A percentile compares a stretch with the other conserved stretches of the same genome.
phyloP scores from a whole-genome alignment of 345 rosid species.

The Arabidopsis arenosa region DNA sequence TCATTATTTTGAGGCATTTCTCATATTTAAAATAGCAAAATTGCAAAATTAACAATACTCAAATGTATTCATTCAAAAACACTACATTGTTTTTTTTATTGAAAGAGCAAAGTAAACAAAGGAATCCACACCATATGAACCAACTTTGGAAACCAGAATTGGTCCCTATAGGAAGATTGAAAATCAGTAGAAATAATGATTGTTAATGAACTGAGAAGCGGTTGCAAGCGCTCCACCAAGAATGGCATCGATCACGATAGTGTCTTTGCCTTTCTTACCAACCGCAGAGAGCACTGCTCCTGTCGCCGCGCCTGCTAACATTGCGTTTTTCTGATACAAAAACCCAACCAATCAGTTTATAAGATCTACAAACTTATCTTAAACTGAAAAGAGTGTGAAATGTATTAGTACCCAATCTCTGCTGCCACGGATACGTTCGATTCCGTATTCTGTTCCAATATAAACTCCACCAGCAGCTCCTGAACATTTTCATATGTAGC shows the following conservation, averaged over 20 bases:
- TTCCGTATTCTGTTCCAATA: slow-evolving; percentile 75
- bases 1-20: background rate
- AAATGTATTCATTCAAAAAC: slow-evolving; percentile 20
- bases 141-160: slow-evolving; percentile 16
- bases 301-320: slow-evolving; percentile 82
- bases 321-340: slow-evolving; percentile 76
- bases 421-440: slow-evolving; percentile 72
- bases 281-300: slow-evolving; percentile 74
- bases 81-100: slow-evolving; percentile 22
- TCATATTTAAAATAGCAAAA: background rate
- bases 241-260: slow-evolving; percentile 64
- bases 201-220: slow-evolving; percentile 73
- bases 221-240: slow-evolving; percentile 84
- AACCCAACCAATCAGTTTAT: background rate
- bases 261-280: slow-evolving; percentile 56
- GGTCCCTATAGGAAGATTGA: background rate
- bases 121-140: slow-evolving; percentile 12
- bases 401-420: slow-evolving; percentile 67
- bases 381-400: background rate
- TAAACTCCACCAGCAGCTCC: slow-evolving; percentile 79
- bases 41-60: slow-evolving; percentile 18
- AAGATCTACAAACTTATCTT: background rate
- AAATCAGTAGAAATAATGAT: slow-evolving; percentile 49
- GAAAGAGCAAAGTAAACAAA: slow-evolving; percentile 32
- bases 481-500: slow-evolving; percentile 27